Evolutionary conservation across 306 rosid genomes (phyloP).

Genomic region (Mucuna pruriens): DNA sequence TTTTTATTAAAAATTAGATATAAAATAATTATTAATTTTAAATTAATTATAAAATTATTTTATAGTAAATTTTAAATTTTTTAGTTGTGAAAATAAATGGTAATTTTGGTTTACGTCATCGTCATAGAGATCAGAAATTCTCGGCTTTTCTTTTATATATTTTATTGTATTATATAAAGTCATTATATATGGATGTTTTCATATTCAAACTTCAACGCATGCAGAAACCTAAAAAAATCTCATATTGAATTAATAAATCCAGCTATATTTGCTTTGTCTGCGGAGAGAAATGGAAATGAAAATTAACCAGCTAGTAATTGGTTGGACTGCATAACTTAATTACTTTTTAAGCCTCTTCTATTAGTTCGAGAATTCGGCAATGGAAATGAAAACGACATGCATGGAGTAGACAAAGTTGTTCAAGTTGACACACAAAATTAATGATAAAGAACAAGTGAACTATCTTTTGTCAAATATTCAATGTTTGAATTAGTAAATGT

Average conservation of each 20-base stretch:
- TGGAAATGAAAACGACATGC: too few relatives aligned
- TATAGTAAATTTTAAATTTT: too few relatives aligned
- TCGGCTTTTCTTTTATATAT: not conserved
- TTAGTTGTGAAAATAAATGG: too few relatives aligned
- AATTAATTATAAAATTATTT: too few relatives aligned
- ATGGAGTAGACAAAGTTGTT: not conserved
- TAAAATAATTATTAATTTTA: too few relatives aligned
- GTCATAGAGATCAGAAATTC: not conserved
- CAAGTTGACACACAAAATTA: not conserved
- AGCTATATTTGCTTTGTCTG: not conserved
- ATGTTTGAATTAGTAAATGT: not conserved
- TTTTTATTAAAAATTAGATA: too few relatives aligned
- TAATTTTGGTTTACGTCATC: not conserved
- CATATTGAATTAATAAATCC: not conserved
- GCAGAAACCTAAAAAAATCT: not conserved
- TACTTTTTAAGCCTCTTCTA: not conserved
- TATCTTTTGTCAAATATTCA: not conserved
- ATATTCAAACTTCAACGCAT: slow-evolving; percentile 3
- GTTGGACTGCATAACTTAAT: slow-evolving; percentile 11
- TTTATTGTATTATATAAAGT: not conserved
- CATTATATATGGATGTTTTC: not conserved
- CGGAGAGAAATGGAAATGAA: not conserved
- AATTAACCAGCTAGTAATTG: not conserved
- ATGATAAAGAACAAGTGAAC: not conserved
- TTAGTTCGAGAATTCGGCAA: not conserved